phyloP scores from a whole-genome alignment of 164 flowering plant species.

The Aristolochia fimbriata region DNA sequence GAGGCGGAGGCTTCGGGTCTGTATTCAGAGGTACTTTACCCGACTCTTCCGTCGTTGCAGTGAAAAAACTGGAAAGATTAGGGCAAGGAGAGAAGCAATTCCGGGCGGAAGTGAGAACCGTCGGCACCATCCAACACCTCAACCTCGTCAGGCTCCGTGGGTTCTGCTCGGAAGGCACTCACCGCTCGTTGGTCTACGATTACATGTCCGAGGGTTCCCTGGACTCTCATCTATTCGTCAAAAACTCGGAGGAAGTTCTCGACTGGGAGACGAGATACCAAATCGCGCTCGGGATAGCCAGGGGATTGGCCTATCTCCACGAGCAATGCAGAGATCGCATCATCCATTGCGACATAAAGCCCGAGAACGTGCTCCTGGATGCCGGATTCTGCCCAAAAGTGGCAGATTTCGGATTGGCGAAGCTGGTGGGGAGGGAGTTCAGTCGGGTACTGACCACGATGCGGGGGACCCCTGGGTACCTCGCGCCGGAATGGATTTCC shows the following conservation, averaged over 20 bases:
- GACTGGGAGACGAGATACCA: slow-evolving; percentile 27
- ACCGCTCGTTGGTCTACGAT: slow-evolving; percentile 40
- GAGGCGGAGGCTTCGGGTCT: slow-evolving; percentile 49
- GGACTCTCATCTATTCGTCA: slow-evolving; percentile 25
- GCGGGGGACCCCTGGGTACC: slow-evolving; percentile 34
- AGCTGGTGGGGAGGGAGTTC: slow-evolving; percentile 29
- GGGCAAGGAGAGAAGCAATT: slow-evolving; percentile 55
- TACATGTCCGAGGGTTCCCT: slow-evolving; percentile 51
- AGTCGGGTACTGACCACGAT: slow-evolving; percentile 31
- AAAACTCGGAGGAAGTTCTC: slow-evolving; percentile 3
- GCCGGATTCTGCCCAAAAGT: slow-evolving; percentile 25
- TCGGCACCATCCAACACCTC: slow-evolving; percentile 54
- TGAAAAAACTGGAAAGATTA: slow-evolving; percentile 38
- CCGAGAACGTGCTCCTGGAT: slow-evolving; percentile 30
- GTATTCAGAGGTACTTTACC: slow-evolving; percentile 42
- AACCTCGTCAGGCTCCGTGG: slow-evolving; percentile 51
- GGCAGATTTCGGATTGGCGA: slow-evolving; percentile 34
- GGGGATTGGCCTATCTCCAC: slow-evolving; percentile 29
- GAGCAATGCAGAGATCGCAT: slow-evolving; percentile 33
- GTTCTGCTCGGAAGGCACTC: slow-evolving; percentile 37
- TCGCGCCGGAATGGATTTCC: slow-evolving; percentile 37
- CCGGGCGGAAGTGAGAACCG: slow-evolving; percentile 53
- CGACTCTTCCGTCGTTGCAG: slow-evolving; percentile 28
- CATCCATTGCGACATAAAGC: slow-evolving; percentile 37
- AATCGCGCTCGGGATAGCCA: slow-evolving; percentile 28